These are phyloP conservation scores for Diaporthe ampelina DNA, from an alignment of 2,329 filamentous ascomycete species.

Conservation along the genomic window DNA sequence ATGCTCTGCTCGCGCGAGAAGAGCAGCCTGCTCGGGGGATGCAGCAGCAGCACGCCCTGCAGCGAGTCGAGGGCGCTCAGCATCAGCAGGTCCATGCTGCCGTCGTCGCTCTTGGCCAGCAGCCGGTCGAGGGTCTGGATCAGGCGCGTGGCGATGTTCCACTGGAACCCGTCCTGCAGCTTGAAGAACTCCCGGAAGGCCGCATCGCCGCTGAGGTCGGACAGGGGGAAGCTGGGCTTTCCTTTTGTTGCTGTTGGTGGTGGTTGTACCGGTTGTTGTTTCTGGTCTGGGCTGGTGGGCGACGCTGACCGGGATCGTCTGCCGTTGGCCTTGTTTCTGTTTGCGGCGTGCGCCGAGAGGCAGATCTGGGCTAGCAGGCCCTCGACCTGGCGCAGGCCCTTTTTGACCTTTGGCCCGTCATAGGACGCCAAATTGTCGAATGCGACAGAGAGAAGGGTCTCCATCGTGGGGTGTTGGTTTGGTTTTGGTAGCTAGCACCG, in stretches of 20 bases:
- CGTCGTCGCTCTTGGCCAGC: slow-evolving; percentile 84
- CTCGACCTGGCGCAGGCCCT: slow-evolving; percentile 94
- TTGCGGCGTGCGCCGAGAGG: slow-evolving; percentile 67
- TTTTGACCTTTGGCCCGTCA: slow-evolving; percentile 89
- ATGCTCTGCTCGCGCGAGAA: slow-evolving; percentile 94
- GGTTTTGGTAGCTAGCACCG: background rate
- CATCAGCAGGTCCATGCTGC: slow-evolving; percentile 89
- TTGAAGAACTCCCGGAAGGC: slow-evolving; percentile 98
- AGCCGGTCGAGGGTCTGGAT: slow-evolving; percentile 89
- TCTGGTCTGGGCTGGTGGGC: slow-evolving; percentile 20
- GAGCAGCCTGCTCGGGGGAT: slow-evolving; percentile 88
- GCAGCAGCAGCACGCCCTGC: slow-evolving; percentile 88
- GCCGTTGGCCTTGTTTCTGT: slow-evolving; percentile 51
- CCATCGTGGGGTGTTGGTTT: slow-evolving; percentile 70
- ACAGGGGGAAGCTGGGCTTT: slow-evolving; percentile 56
- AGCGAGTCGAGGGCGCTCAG: slow-evolving; percentile 89
- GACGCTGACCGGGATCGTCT: slow-evolving; percentile 39
- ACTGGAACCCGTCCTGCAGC: slow-evolving; percentile 96
- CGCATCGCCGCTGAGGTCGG: slow-evolving; percentile 82
- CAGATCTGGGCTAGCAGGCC: slow-evolving; percentile 95
- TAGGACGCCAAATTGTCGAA: slow-evolving; percentile 98
- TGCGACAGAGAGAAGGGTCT: slow-evolving; percentile 89
- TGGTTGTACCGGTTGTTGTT: slow-evolving; percentile 31
- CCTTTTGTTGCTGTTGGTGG: background rate
- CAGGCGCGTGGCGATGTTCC: slow-evolving; percentile 92